phyloP scores from a whole-genome alignment of 1,139 yeast species.

The Sugiyamaella xylanicola region DNA sequence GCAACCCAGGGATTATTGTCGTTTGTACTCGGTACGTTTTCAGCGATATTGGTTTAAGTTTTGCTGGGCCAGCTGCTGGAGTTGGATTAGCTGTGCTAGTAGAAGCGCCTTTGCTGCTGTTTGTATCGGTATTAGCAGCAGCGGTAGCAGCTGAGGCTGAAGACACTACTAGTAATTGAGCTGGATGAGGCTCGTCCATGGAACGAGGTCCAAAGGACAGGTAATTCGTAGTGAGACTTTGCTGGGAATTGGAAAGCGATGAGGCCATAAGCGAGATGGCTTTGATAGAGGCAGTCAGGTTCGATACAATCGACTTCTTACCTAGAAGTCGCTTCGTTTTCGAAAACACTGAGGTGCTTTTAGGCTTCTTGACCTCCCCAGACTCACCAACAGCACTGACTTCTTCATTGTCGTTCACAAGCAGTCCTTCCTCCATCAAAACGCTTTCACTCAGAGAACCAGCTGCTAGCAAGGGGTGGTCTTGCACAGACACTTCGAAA shows the following conservation, averaged over 20 bases:
- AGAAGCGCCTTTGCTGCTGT: not conserved
- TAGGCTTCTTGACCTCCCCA: conserved; percentile 1
- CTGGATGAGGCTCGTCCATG: conserved; percentile 38
- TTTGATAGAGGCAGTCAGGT: conserved; percentile 35
- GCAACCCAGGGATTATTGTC: conserved; percentile 36
- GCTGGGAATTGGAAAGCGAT: conserved; percentile 35
- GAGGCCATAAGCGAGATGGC: conserved; percentile 36
- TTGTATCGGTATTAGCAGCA: not conserved
- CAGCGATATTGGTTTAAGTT: conserved; percentile 32
- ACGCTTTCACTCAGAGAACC: not conserved
- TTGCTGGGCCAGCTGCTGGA: conserved; percentile 11
- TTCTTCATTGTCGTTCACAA: conserved; percentile 3
- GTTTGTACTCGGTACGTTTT: conserved; percentile 40
- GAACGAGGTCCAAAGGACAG: conserved; percentile 38
- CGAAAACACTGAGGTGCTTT: conserved; percentile 11
- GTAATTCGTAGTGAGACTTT: conserved; percentile 29
- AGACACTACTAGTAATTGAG: conserved; percentile 15
- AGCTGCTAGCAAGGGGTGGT: conserved; percentile 24
- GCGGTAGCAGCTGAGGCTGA: conserved; percentile 3
- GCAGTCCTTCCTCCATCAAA: not conserved
- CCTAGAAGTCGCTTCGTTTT: conserved; percentile 17
- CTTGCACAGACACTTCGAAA: conserved; percentile 19
- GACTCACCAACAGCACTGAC: too few species aligned
- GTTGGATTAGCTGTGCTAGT: too few species aligned
- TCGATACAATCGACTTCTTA: conserved; percentile 32